Percentiles rank a stretch among this genome's conserved stretches.
phyloP scores from a whole-genome alignment of 495 filamentous ascomycete genomes.

The Penicillium ochrochloron region DNA sequence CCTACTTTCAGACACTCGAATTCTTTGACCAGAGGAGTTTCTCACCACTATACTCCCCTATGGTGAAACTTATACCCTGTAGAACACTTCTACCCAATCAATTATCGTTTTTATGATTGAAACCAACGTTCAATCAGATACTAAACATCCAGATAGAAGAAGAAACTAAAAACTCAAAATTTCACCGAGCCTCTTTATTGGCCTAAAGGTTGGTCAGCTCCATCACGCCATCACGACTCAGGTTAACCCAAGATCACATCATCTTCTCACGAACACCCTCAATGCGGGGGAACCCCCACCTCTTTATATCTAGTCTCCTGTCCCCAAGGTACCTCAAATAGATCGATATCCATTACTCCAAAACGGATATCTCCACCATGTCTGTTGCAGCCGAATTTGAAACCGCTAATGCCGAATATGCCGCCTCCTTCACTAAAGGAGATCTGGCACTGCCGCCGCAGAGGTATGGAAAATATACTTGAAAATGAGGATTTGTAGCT shows the following conservation, averaged over 20 bases:
- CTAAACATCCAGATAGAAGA: not conserved
- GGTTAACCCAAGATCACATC: conserved; percentile 24
- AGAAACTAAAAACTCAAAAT: not conserved
- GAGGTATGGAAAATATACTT: conserved; percentile 42
- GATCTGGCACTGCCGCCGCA: conserved; percentile 72
- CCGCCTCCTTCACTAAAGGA: conserved; percentile 64
- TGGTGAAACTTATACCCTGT: not conserved
- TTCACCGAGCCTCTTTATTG: not conserved
- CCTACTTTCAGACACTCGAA: not conserved
- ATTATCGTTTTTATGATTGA: not conserved
- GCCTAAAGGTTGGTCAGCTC: not conserved
- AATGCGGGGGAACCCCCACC: conserved; percentile 17
- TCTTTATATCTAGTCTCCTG: conserved; percentile 11
- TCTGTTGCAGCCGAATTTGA: conserved; percentile 42
- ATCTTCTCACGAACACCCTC: conserved; percentile 15
- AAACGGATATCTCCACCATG: conserved; percentile 27
- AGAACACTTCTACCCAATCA: not conserved
- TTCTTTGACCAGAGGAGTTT: not conserved
- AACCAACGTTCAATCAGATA: not conserved
- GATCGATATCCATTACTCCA: not conserved
- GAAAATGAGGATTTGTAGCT: not conserved
- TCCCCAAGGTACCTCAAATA: conserved; percentile 15
- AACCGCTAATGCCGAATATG: conserved; percentile 63
- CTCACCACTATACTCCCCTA: not conserved
- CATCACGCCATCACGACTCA: conserved; percentile 24